These are phyloP conservation scores for Microdochium trichocladiopsis DNA, from an alignment of 2,329 filamentous ascomycete species.

Conservation along the genomic window DNA sequence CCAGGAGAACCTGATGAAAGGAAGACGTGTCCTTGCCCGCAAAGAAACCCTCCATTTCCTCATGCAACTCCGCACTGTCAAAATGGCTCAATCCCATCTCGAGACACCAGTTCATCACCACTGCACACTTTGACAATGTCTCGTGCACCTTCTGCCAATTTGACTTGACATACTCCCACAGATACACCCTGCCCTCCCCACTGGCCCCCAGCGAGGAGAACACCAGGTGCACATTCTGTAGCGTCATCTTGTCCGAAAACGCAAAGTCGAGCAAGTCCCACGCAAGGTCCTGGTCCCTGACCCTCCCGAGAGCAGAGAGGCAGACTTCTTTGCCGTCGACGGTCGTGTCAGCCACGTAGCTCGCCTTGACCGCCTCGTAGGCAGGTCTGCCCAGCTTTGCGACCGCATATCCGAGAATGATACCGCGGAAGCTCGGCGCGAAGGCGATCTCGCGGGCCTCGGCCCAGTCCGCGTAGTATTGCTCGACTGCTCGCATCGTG, in stretches of 20 bases:
- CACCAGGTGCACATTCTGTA: conserved; percentile 82
- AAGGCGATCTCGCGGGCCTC: conserved; percentile 66
- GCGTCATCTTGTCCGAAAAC: conserved; percentile 65
- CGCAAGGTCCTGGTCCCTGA: conserved; percentile 58
- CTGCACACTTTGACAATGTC: conserved; percentile 67
- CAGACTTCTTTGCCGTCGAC: conserved; percentile 89
- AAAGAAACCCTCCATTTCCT: conserved; percentile 83
- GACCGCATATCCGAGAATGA: conserved; percentile 75
- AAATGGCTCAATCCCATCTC: conserved; percentile 74
- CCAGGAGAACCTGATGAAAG: conserved; percentile 26
- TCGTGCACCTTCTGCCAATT: conserved; percentile 71
- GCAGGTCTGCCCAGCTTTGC: conserved; percentile 59
- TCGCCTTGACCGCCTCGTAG: conserved; percentile 74
- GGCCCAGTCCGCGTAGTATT: neutral
- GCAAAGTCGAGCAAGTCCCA: conserved; percentile 68
- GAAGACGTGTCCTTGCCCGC: conserved; percentile 75
- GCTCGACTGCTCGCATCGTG: neutral
- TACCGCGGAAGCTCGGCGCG: conserved; percentile 71
- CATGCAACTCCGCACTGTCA: conserved; percentile 58
- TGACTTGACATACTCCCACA: conserved; percentile 81
- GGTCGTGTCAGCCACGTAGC: conserved; percentile 75
- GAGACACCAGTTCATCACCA: conserved; percentile 87
- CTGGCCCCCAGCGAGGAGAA: conserved; percentile 69
- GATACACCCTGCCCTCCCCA: conserved; percentile 59
- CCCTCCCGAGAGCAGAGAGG: conserved; percentile 67